Evolutionary conservation across 2,329 filamentous ascomycete species (phyloP), one percentile per base, ranked within the genome.

Genomic region (Cadophora sp.): DNA sequence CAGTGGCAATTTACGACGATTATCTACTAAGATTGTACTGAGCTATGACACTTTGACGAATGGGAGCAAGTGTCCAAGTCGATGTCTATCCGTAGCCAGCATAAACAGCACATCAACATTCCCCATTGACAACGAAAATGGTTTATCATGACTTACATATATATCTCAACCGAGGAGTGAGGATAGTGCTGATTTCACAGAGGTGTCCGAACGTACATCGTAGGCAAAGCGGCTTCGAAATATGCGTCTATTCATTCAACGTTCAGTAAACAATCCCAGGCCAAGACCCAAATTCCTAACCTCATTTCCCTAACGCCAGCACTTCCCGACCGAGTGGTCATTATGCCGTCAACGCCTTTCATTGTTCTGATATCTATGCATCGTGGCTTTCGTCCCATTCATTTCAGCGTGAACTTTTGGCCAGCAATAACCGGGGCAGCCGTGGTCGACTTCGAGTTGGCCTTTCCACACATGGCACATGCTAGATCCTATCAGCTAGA

Each of bases 381-480:
- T 34, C 61, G 37, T 40, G 60, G 14, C 22, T 29, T n/a, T 59
- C 43, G 11, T 26, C n/a, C 14, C 40, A n/a, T 53, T 76, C 68
- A 90, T 76, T 90, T 90, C 67, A 89, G 71, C 1, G 86, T 88
- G 72, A 88, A 89, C 74, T 89, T 90, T 75, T 89, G 86, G 1
- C 86, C 87, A 56, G 85, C 81, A 12, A 91, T 81, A 4, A 84
- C 79, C 5, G 87, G 87, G 8, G 84, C 85, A 11, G 82, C 80
- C 5, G 81, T 75, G 51, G 82, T 85, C 26, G 82, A 75, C 69
- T 84, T 83, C 31, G 83, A 84, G 72, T 85, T 85, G 12, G 84
- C 80, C 76, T 89, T 90, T 48, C 88, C 88, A 73, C 88, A 91
- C 79, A 89, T 87, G 22, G 87, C 82, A 75, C 88, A 91, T 3